Evolutionary conservation across 306 rosid genomes (phyloP).

Genomic region (Ammopiptanthus mongolicus): DNA sequence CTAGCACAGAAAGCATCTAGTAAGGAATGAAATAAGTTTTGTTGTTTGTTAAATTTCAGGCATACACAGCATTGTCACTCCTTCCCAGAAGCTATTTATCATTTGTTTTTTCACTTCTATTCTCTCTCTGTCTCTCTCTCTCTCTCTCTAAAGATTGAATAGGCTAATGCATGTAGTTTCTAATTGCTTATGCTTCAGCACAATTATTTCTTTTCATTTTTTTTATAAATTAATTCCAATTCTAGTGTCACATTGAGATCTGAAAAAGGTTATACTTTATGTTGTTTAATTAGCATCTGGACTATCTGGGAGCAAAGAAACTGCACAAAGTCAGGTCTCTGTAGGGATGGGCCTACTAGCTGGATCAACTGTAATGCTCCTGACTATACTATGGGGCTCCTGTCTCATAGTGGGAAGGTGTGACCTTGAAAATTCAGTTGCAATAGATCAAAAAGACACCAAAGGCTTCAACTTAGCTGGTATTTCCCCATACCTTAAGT

Average conservation of each 20-base stretch:
- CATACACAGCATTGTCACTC: background rate
- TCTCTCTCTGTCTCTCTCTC: background rate
- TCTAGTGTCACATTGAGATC: background rate
- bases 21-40: background rate
- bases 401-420: constrained; percentile 62
- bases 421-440: constrained; percentile 14
- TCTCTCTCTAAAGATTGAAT: background rate
- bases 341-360: constrained; percentile 75
- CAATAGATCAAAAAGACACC: constrained; percentile 18
- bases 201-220: background rate
- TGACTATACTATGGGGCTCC: constrained; percentile 61
- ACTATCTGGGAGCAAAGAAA: constrained; percentile 46
- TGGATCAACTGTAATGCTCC: constrained; percentile 77
- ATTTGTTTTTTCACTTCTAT: background rate
- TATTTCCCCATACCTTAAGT: background rate
- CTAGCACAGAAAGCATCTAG: background rate
- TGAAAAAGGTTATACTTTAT: background rate
- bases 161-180: background rate
- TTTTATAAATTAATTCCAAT: background rate
- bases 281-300: constrained; percentile 46
- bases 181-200: background rate
- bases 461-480: constrained; percentile 7
- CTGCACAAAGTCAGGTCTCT: constrained; percentile 66
- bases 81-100: background rate
- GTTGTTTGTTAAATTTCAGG: background rate